phyloP scores from a whole-genome alignment of 208 protist species.

The Trypanosoma boissoni region DNA sequence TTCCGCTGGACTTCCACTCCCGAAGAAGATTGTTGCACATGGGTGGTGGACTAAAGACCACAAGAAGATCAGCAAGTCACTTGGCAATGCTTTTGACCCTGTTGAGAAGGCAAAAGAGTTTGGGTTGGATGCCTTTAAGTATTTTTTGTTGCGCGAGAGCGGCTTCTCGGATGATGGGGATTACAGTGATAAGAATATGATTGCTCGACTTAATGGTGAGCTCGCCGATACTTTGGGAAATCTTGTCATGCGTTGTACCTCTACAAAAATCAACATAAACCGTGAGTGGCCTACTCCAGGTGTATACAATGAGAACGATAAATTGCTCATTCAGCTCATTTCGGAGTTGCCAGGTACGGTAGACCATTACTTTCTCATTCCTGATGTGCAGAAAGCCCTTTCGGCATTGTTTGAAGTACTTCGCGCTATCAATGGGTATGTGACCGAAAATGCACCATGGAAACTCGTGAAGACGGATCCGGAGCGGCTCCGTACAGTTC shows the following conservation, averaged over 20 bases:
- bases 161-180: slow-evolving; percentile 95
- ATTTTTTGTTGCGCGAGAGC: slow-evolving; percentile 95
- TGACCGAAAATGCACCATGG: slow-evolving; percentile 92
- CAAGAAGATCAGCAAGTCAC: slow-evolving; percentile 97
- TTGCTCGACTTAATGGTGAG: slow-evolving; percentile 87
- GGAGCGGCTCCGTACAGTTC: slow-evolving; percentile 71
- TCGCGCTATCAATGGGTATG: slow-evolving; percentile 84
- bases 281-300: slow-evolving; percentile 65
- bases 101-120: slow-evolving; percentile 79
- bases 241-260: slow-evolving; percentile 82
- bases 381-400: slow-evolving; percentile 86
- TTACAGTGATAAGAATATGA: slow-evolving; percentile 91
- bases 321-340: slow-evolving; percentile 52
- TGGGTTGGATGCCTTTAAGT: slow-evolving; percentile 92
- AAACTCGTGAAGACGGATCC: slow-evolving; percentile 86
- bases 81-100: slow-evolving; percentile 97
- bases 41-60: slow-evolving; percentile 96
- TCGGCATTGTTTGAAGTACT: slow-evolving; percentile 86
- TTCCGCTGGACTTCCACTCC: slow-evolving; percentile 91
- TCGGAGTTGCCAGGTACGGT: slow-evolving; percentile 62
- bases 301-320: slow-evolving; percentile 66
- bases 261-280: slow-evolving; percentile 81
- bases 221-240: slow-evolving; percentile 95
- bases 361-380: slow-evolving; percentile 82
- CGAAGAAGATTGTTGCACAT: slow-evolving; percentile 91